Evolutionary conservation across 306 rosid species (phyloP), one percentile per base, ranked within the genome.

Genomic region (Calophaca sinica): DNA sequence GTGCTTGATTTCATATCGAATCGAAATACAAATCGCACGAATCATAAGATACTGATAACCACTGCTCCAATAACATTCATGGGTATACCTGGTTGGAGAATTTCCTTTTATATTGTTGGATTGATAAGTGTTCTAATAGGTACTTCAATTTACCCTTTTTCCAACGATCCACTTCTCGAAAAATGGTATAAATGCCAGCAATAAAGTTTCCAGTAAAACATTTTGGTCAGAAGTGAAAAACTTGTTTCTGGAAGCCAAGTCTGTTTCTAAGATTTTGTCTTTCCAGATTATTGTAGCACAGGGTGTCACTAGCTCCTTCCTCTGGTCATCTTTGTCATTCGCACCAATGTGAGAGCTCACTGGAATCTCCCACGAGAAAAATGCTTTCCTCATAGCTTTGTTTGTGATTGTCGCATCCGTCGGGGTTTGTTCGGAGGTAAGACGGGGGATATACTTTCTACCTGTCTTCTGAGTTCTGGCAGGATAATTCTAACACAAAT

Each of bases 71-170:
- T 63, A 12, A 89, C 90, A 14, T 15, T 90, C 20, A 38, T 89
- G 86, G 98, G 98, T 6, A 86, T 93, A 29, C 90, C 97, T 42
- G 97, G 97, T 62, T 93, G 98, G 98, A 86, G 97, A 81, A 68
- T 89, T 77, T 83, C 97, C 61, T 90, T 93, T 83, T 96, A 86
- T 67, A 53, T 90, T 70, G 96, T 93, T 70, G 96, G 91, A 62
- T 5, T 89, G 51, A 85, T 90, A 65, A 93, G 98, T 71, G 72
- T 87, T 69, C 0, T 87, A 59, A 93, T 93, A 0, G 96, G 98
- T 39, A 7, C 71, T 68, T 76, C 88, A 33, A 90, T 90, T 4
- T 79, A 85, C 72, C 46, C 86, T 57, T 93, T 86, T 74, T 91
- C 91, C 76, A 83, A 68, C 2, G 96, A 93, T 78, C 98, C 98